Percentiles rank a stretch among this genome's conserved stretches.
These are phyloP conservation scores for Camellia japonica DNA, from an alignment of 148 eudicot genomes.

Conservation along the genomic window DNA sequence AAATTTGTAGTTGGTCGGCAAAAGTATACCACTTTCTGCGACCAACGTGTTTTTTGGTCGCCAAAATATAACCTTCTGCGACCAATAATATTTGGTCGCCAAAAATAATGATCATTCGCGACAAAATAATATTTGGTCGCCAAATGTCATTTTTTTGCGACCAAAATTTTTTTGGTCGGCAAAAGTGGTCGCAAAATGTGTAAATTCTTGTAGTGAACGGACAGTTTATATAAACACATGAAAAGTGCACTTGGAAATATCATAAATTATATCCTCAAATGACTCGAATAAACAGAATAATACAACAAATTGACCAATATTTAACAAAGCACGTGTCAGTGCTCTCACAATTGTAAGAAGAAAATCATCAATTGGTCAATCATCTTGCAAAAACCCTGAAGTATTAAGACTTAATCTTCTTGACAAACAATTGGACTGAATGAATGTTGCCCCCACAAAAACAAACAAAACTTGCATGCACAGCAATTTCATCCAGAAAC, in stretches of 20 bases:
- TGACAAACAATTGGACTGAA: neutral
- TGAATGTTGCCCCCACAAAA: neutral
- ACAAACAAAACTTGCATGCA: neutral
- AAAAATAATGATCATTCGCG: too few relatives aligned
- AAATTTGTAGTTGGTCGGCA: too few relatives aligned
- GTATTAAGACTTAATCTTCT: neutral
- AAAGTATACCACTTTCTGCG: too few relatives aligned
- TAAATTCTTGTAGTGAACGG: too few relatives aligned
- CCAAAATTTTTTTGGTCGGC: too few relatives aligned
- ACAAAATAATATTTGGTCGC: too few relatives aligned
- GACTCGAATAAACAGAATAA: neutral
- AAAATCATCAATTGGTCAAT: neutral
- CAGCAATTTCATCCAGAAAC: neutral
- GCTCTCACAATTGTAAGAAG: neutral
- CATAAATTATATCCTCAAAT: constrained; percentile 1
- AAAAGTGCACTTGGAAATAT: neutral
- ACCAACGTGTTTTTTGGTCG: too few relatives aligned
- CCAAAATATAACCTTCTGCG: too few relatives aligned
- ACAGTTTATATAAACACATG: too few relatives aligned
- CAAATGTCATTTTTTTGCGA: too few relatives aligned
- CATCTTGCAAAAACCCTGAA: neutral
- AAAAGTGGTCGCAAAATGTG: too few relatives aligned
- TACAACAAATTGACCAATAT: neutral
- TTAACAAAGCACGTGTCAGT: neutral
- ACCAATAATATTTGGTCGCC: too few relatives aligned